Percentiles rank a stretch among this genome's conserved stretches.
phyloP scores from a whole-genome alignment of 1,284 basidiomycete species.

The Ustanciosporium gigantosporum region DNA sequence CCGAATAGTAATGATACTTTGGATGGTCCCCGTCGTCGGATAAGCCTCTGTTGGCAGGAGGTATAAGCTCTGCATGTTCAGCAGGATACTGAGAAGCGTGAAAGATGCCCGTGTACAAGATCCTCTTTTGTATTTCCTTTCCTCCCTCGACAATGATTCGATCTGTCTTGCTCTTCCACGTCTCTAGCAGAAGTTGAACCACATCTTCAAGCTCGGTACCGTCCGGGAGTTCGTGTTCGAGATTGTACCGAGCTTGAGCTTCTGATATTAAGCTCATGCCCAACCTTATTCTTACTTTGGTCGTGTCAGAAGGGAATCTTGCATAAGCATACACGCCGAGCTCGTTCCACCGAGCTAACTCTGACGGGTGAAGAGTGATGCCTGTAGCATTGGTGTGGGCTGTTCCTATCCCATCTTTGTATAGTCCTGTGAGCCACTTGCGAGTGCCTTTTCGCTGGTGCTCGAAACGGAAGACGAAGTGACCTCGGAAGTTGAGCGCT shows the following conservation, averaged over 20 bases:
- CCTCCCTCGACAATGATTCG: constrained; percentile 69
- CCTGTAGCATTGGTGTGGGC: constrained; percentile 63
- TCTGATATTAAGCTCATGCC: constrained; percentile 79
- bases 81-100: constrained; percentile 71
- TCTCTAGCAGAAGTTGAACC: constrained; percentile 66
- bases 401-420: constrained; percentile 7
- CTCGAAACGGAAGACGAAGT: constrained; percentile 77
- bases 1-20: constrained; percentile 71
- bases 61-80: constrained; percentile 69
- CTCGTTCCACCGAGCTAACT: constrained; percentile 58
- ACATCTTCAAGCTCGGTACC: constrained; percentile 70
- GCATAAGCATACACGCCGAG: constrained; percentile 69
- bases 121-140: constrained; percentile 65
- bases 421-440: constrained; percentile 10
- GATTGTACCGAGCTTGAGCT: constrained; percentile 74
- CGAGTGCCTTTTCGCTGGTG: constrained; percentile 9
- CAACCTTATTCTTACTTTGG: constrained; percentile 69
- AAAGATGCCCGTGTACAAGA: constrained; percentile 64
- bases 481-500: constrained; percentile 68
- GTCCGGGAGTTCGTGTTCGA: constrained; percentile 63
- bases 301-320: constrained; percentile 63
- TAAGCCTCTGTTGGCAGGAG: constrained; percentile 45
- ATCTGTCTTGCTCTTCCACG: constrained; percentile 75
- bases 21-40: neutral
- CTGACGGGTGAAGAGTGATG: constrained; percentile 60